These are phyloP conservation scores for Colletotrichum sp. DNA, from an alignment of 2,329 filamentous ascomycete species.

Conservation along the genomic window DNA sequence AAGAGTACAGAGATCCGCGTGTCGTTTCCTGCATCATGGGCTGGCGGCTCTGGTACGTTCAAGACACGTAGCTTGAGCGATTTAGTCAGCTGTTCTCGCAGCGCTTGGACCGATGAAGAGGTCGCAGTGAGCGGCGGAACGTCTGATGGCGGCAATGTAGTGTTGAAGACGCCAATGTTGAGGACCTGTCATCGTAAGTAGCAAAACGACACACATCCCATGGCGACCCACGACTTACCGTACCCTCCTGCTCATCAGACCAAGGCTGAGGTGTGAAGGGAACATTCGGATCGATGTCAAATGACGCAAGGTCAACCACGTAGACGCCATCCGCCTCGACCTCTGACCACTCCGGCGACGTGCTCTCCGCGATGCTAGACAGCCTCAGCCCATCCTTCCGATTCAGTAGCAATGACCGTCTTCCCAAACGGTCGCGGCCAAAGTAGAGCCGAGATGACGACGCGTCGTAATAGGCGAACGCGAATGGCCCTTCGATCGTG, in stretches of 20 bases:
- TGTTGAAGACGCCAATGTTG: conserved; percentile 60
- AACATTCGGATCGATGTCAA: background rate
- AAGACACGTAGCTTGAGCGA: conserved; percentile 70
- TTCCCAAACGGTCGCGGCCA: conserved; percentile 85
- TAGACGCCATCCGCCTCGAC: conserved; percentile 87
- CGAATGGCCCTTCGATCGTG: conserved; percentile 80
- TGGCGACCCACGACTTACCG: conserved; percentile 46
- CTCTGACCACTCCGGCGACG: conserved; percentile 68
- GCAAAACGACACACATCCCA: conserved; percentile 28
- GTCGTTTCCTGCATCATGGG: conserved; percentile 31
- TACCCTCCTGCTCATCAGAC: conserved; percentile 37
- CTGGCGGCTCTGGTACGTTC: conserved; percentile 66
- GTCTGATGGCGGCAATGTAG: conserved; percentile 42
- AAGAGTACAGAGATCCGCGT: conserved; percentile 81
- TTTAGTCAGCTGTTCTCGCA: conserved; percentile 60
- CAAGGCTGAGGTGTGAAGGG: conserved; percentile 27
- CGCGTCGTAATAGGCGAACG: conserved; percentile 83
- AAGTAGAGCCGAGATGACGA: conserved; percentile 71
- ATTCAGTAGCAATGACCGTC: conserved; percentile 77
- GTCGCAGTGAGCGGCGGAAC: conserved; percentile 20
- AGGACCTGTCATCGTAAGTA: conserved; percentile 57
- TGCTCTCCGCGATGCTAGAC: conserved; percentile 72
- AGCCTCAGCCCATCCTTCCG: conserved; percentile 59
- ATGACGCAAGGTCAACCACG: conserved; percentile 58
- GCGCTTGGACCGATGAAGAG: conserved; percentile 55